Evolutionary conservation across 208 protist species (phyloP).

Genomic region (Leptomonas seymouri): DNA sequence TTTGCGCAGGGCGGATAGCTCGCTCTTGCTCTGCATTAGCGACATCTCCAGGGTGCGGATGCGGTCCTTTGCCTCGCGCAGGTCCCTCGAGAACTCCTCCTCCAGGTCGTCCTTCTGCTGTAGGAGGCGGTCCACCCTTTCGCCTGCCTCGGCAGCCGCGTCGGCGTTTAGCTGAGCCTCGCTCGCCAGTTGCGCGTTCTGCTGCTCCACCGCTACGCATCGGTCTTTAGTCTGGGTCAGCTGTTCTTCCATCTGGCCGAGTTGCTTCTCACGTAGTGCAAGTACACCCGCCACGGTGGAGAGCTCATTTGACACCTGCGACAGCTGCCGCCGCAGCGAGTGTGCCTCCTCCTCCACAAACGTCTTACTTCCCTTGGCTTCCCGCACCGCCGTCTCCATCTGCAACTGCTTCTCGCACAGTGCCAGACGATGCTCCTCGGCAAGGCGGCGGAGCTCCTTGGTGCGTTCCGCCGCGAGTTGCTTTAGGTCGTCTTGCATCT

Average conservation of each 20-base stretch:
- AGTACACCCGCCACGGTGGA: conserved; percentile 66
- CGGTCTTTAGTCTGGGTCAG: conserved; percentile 35
- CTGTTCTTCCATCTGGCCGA: conserved; percentile 47
- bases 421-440: conserved; percentile 77
- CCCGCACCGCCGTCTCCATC: conserved; percentile 65
- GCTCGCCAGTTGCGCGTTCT: conserved; percentile 49
- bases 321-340: conserved; percentile 70
- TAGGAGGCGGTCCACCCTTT: conserved; percentile 59
- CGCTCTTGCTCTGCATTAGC: conserved; percentile 47
- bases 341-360: conserved; percentile 77
- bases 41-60: conserved; percentile 52
- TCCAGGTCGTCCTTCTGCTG: conserved; percentile 62
- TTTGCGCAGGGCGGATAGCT: conserved; percentile 49
- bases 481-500: conserved; percentile 62
- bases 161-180: conserved; percentile 52
- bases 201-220: conserved; percentile 46
- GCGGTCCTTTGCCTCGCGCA: conserved; percentile 59
- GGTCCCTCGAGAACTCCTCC: conserved; percentile 62
- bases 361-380: conserved; percentile 58
- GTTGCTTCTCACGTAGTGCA: conserved; percentile 70
- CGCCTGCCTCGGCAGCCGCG: conserved; percentile 49
- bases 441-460: conserved; percentile 61
- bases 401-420: conserved; percentile 72
- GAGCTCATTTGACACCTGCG: conserved; percentile 66
- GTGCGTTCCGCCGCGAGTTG: conserved; percentile 44